phyloP scores from a whole-genome alignment of 2,329 filamentous ascomycete genomes.

The Monilinia fructigena region DNA sequence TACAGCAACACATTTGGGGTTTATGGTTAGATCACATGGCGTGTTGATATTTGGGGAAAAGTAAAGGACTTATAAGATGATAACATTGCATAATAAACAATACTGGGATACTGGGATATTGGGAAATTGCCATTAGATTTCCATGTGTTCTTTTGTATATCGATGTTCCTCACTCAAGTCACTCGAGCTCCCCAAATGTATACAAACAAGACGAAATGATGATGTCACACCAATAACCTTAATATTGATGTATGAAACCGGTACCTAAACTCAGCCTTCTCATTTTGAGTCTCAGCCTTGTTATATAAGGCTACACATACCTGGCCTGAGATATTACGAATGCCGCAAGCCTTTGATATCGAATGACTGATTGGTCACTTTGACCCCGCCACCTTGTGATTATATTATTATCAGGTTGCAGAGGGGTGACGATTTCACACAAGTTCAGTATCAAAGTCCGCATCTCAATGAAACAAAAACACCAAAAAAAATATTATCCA shows the following conservation, averaged over 20 bases:
- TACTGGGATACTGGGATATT: too few relatives aligned
- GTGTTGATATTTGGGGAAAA: too few relatives aligned
- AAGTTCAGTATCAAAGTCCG: slow-evolving; percentile 2
- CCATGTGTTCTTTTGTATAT: too few relatives aligned
- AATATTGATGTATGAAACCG: too few relatives aligned
- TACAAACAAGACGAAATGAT: too few relatives aligned
- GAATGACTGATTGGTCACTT: slow-evolving; percentile 1
- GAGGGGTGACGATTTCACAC: slow-evolving; percentile 22
- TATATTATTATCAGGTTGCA: slow-evolving; percentile 7
- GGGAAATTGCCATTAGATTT: too few relatives aligned
- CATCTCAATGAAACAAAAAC: slow-evolving; percentile 1
- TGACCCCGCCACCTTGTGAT: slow-evolving; percentile 5
- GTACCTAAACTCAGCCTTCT: too few relatives aligned
- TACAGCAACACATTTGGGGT: neutral
- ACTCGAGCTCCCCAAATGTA: too few relatives aligned
- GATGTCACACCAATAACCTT: too few relatives aligned
- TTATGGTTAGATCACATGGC: neutral
- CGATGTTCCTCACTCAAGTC: too few relatives aligned
- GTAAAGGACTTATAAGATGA: too few relatives aligned
- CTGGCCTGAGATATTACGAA: neutral
- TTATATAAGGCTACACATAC: neutral
- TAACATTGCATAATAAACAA: too few relatives aligned
- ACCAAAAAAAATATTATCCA: neutral
- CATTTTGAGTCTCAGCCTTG: neutral
- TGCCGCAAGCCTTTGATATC: neutral